Evolutionary conservation across 2,329 filamentous ascomycete species (phyloP).

Genomic region (Aspergillus sp.): DNA sequence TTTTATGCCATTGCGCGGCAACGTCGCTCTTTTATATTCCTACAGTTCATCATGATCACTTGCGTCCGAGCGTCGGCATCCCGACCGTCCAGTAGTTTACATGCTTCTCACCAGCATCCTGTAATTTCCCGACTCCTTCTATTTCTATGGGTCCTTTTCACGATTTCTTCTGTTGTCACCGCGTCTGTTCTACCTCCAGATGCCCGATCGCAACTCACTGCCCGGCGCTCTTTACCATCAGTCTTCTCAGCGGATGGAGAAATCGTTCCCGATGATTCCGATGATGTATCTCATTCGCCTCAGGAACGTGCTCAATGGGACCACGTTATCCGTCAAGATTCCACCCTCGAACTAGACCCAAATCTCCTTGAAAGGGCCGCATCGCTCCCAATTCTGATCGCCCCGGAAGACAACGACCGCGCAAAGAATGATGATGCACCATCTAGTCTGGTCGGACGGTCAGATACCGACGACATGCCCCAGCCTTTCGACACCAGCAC

Average conservation of each 20-base stretch:
- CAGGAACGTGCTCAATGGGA: conserved; percentile 6
- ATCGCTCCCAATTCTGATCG: conserved; percentile 1
- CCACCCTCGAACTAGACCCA: conserved; percentile 1
- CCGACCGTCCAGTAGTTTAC: not conserved
- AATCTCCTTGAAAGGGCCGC: not conserved
- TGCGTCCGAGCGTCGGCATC: not conserved
- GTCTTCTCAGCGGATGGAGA: conserved; percentile 12
- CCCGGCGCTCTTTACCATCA: conserved; percentile 2
- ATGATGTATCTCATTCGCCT: conserved; percentile 12
- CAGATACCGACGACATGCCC: conserved; percentile 44
- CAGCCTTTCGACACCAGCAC: conserved; percentile 67
- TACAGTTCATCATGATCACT: not conserved
- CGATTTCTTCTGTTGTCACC: conserved; percentile 8
- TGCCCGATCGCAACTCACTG: conserved; percentile 12
- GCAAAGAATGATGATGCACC: not conserved
- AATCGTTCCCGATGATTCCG: conserved; percentile 16
- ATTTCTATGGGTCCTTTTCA: conserved; percentile 1
- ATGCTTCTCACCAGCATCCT: not conserved
- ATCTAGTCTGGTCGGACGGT: not conserved
- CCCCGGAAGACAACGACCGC: not conserved
- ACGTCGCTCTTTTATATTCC: not conserved
- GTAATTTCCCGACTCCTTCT: not conserved
- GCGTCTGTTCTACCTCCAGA: conserved; percentile 13
- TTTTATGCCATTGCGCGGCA: not conserved
- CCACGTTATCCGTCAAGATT: not conserved